These are phyloP conservation scores for Pyrus hybrid DNA, from an alignment of 331 rosid genomes.

Conservation along the genomic window DNA sequence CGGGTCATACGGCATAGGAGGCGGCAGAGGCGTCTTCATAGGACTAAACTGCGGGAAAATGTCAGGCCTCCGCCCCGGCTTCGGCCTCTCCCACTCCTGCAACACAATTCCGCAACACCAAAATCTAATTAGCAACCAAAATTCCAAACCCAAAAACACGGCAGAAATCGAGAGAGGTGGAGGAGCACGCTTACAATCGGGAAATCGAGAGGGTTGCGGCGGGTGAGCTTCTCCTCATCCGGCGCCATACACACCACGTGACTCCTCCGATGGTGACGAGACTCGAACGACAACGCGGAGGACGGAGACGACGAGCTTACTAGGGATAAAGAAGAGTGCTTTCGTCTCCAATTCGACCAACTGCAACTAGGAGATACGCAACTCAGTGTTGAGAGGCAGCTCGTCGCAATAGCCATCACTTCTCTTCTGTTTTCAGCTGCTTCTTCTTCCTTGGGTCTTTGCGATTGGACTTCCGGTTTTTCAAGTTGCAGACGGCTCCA, in stretches of 20 bases:
- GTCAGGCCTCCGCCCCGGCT: constrained; percentile 79
- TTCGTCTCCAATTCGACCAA: not conserved
- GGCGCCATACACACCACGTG: constrained; percentile 69
- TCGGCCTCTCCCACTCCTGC: constrained; percentile 90
- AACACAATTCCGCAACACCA: not conserved
- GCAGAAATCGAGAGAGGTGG: not conserved
- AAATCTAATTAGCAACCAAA: not conserved
- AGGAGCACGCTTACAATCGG: constrained; percentile 47
- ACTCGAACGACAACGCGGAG: not conserved
- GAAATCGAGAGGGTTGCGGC: constrained; percentile 76
- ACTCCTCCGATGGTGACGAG: constrained; percentile 23
- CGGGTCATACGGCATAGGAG: constrained; percentile 75
- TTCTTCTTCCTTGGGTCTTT: constrained; percentile 16
- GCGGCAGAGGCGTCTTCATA: constrained; percentile 81
- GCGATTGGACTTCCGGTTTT: not conserved
- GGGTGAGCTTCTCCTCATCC: constrained; percentile 63
- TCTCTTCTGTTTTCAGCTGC: not conserved
- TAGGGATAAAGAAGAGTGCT: not conserved
- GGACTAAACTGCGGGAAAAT: constrained; percentile 92
- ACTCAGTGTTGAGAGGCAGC: not conserved
- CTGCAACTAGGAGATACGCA: not conserved
- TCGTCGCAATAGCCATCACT: not conserved
- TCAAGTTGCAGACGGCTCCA: not conserved
- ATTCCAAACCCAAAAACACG: not conserved
- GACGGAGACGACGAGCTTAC: not conserved